phyloP scores from a whole-genome alignment of 208 protist genomes.

The Porcisia hertigi region DNA sequence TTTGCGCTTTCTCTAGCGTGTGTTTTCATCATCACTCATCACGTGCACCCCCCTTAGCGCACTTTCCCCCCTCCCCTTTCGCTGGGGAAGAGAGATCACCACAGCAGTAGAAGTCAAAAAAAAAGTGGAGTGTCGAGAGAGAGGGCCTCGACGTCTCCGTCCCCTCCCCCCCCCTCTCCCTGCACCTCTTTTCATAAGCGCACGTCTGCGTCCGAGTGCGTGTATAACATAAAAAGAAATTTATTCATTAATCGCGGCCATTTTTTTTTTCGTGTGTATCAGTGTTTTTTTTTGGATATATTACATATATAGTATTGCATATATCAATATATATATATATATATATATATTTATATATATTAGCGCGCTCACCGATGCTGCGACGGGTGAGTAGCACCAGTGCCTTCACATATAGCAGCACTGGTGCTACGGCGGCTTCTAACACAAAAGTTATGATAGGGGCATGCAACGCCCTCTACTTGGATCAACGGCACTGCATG shows the following conservation, averaged over 20 bases:
- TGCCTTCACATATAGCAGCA: neutral
- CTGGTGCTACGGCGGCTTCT: neutral
- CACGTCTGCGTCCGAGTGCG: too few relatives aligned
- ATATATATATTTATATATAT: conserved; percentile 2
- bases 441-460: neutral
- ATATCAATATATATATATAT: neutral
- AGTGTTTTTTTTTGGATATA: too few relatives aligned
- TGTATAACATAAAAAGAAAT: too few relatives aligned
- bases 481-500: neutral
- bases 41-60: too few relatives aligned
- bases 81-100: neutral
- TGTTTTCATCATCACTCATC: too few relatives aligned
- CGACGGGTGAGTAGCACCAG: conserved; percentile 7
- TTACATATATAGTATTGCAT: too few relatives aligned
- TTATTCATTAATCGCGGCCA: too few relatives aligned
- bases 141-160: neutral
- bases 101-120: neutral
- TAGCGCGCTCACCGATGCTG: conserved; percentile 3
- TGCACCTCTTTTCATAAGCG: too few relatives aligned
- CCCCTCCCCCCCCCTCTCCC: neutral
- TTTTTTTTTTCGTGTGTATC: too few relatives aligned
- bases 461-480: neutral
- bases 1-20: too few relatives aligned
- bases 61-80: too few relatives aligned
- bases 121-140: neutral